Base-by-base conservation (phyloP, 352 stramenopile species). In the Phytophthora crassamura region DNA sequence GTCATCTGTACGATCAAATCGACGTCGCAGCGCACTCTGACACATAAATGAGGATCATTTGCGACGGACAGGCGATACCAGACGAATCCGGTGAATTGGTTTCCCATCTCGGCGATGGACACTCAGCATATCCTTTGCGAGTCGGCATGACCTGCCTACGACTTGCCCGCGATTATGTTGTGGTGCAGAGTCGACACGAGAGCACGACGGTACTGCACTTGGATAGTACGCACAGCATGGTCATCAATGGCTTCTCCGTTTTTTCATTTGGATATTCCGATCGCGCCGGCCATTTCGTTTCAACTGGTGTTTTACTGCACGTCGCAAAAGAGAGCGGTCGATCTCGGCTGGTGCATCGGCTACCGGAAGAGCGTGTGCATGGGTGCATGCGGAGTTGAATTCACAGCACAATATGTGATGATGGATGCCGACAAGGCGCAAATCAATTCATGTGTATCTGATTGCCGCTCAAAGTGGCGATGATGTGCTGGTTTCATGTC, bases 221-320 rank as follows among this genome's bases (percentile, higher is more conserved):
- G 2, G 53, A 61, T 7, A 61, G 18, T 30, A 61, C 41, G 0
- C 40, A 61, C 18, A 38, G 30, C 14, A 61, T 61, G 53, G 20
- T 30, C 11, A 61, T 52, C 11, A 51, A 61, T 6, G 18, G 41
- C 2, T 61, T 32, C 16, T 2, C 36, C 0, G 28, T 61, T 36
- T 61, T 61, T 12, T 39, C 32, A 1, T 45, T 61, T 42, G 40
- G 30, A 15, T 43, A 53, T 45, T 61, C 53, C 14, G 32, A 61
- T 35, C 41, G 32, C 3, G 14, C 18, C 6, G 30, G 53, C 0
- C 41, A 53, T 45, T 53, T 25, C n/a, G 16, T n/a, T n/a, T n/a
- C n/a, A n/a, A n/a, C n/a, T 48, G n/a, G 25, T 49, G 14, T 49
- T 18, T 5, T 62, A 33, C 6, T 54, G 40, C 8, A 38, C 33